Conservation (phyloP, 768 basidiomycete species). For the Wakefieldia striispora region DNA sequence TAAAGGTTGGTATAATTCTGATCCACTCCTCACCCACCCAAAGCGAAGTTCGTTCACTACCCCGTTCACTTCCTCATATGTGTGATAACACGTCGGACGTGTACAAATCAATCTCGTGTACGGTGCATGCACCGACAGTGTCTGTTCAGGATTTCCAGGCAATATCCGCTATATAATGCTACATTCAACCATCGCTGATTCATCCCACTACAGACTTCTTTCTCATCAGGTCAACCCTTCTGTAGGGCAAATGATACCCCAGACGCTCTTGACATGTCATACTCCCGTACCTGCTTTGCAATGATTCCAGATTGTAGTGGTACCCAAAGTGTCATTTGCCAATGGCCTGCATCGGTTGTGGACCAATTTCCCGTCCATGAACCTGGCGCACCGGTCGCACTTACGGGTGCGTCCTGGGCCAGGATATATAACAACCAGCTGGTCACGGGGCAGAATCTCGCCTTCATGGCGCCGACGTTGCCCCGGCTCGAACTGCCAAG, state of each 20-base stretch:
- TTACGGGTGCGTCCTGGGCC: neutral
- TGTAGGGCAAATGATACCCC: neutral
- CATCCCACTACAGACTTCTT: neutral
- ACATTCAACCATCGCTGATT: neutral
- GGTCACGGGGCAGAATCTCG: neutral
- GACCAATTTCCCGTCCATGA: neutral
- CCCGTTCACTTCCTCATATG: too few relatives aligned
- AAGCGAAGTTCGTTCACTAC: too few relatives aligned
- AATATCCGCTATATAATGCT: neutral
- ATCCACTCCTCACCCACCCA: too few relatives aligned
- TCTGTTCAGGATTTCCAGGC: neutral
- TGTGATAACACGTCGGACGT: too few relatives aligned
- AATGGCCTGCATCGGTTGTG: neutral
- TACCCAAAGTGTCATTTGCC: neutral
- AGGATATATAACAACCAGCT: neutral
- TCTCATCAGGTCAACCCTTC: neutral
- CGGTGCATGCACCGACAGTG: too few relatives aligned
- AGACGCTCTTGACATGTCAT: neutral
- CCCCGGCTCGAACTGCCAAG: neutral
- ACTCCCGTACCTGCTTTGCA: neutral
- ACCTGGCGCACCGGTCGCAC: neutral
- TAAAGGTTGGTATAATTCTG: too few relatives aligned
- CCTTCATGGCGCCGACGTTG: neutral
- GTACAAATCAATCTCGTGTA: too few relatives aligned
- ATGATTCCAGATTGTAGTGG: neutral